These are phyloP conservation scores for Allium cepa DNA, from an alignment of 106 monocot species.

Conservation along the genomic window DNA sequence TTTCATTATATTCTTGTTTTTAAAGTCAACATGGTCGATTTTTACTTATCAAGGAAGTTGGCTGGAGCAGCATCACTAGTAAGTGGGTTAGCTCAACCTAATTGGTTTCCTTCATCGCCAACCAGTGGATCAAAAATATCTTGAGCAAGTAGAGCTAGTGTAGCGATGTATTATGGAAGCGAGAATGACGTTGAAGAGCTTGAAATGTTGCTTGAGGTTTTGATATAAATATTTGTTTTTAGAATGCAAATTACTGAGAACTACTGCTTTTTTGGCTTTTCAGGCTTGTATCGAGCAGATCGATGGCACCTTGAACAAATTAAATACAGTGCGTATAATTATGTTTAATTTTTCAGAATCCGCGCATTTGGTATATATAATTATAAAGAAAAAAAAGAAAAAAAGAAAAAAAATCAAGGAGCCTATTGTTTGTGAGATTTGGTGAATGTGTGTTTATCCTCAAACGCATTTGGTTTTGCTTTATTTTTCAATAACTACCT, in stretches of 20 bases:
- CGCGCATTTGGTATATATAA: no score
- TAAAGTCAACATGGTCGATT: slow-evolving; percentile 83
- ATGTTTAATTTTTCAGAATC: no score
- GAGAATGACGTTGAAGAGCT: no score
- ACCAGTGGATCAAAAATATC: slow-evolving; percentile 71
- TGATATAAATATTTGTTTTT: no score
- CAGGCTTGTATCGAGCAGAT: slow-evolving; percentile 96
- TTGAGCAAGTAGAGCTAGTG: slow-evolving; percentile 34
- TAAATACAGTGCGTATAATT: slow-evolving; percentile 50
- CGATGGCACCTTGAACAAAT: slow-evolving; percentile 89
- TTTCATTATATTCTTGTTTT: no score
- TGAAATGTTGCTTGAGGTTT: slow-evolving; percentile 85
- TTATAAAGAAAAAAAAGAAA: no score
- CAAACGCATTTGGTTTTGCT: not conserved
- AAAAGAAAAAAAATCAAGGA: no score
- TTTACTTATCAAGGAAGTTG: slow-evolving; percentile 76
- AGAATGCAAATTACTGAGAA: not conserved
- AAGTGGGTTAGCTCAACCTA: slow-evolving; percentile 49
- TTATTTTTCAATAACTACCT: not conserved
- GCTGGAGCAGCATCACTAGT: slow-evolving; percentile 52
- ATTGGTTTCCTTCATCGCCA: slow-evolving; percentile 55
- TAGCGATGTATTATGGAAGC: slow-evolving; percentile 52
- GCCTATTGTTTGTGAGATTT: no score
- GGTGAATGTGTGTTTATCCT: not conserved
- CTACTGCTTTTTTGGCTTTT: not conserved